Percentiles rank a stretch among this genome's conserved stretches.
Evolutionary conservation across 129 eudicot species (phyloP).

Genomic region (Artemisia tridentata): DNA sequence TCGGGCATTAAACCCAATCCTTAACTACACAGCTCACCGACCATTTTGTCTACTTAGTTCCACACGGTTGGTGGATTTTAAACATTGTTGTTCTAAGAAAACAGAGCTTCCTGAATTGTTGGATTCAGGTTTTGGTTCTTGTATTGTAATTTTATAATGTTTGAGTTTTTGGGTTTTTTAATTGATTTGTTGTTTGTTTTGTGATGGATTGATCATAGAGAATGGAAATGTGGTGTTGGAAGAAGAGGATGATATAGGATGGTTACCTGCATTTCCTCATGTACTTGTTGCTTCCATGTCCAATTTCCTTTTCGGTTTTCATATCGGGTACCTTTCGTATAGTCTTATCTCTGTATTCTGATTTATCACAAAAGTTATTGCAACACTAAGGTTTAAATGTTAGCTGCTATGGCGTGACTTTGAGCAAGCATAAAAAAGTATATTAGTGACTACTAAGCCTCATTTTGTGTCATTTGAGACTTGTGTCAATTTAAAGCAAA

Average conservation of each 20-base stretch:
- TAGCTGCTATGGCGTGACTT: too few species aligned
- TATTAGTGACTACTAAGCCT: too few species aligned
- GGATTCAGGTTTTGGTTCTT: slow-evolving; percentile 32
- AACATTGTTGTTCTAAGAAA: slow-evolving; percentile 29
- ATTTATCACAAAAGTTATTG: too few species aligned
- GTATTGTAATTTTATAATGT: background rate
- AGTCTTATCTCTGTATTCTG: too few species aligned
- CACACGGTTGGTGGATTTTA: slow-evolving; percentile 20
- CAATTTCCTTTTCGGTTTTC: slow-evolving; percentile 87
- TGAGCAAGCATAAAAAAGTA: too few species aligned
- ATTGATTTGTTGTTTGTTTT: slow-evolving; percentile 1
- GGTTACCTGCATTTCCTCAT: slow-evolving; percentile 84
- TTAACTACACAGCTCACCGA: slow-evolving; percentile 19
- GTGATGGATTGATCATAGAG: slow-evolving; percentile 31
- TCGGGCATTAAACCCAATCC: slow-evolving; percentile 16
- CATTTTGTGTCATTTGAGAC: too few species aligned
- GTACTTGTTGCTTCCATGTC: slow-evolving; percentile 72
- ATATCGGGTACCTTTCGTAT: slow-evolving; percentile 53
- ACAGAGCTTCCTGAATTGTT: slow-evolving; percentile 33
- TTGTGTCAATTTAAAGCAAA: too few species aligned
- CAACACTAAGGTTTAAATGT: too few species aligned
- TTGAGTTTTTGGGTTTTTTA: background rate
- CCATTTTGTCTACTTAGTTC: slow-evolving; percentile 10
- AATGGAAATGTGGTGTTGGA: slow-evolving; percentile 24
- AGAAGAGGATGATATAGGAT: slow-evolving; percentile 52